Conservation (phyloP, 108 stramenopile species). For the Thalassiosira profunda region DNA sequence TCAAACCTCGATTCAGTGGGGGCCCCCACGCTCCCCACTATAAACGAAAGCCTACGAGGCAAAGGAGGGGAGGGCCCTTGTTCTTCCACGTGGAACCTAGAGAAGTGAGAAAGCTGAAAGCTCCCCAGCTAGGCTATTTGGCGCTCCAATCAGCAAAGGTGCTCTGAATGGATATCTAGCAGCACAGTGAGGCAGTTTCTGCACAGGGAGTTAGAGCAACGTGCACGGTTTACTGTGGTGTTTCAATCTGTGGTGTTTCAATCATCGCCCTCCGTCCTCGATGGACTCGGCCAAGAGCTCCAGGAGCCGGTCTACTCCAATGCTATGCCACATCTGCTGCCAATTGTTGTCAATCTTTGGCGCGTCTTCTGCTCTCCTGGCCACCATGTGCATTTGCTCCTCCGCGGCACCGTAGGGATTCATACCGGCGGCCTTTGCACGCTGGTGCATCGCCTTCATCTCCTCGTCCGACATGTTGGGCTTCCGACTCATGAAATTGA, state of each 20-base stretch:
- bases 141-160: no score
- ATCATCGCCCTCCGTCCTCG: slow-evolving; percentile 88
- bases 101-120: no score
- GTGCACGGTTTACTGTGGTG: no score
- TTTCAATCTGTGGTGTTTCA: neutral
- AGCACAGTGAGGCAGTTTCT: no score
- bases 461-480: slow-evolving; percentile 78
- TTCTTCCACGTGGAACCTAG: no score
- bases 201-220: no score
- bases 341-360: slow-evolving; percentile 80
- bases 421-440: slow-evolving; percentile 87
- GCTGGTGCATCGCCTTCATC: slow-evolving; percentile 78
- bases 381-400: slow-evolving; percentile 94
- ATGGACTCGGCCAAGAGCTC: slow-evolving; percentile 88
- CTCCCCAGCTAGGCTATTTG: no score
- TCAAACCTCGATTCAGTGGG: no score
- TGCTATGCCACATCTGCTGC: slow-evolving; percentile 88
- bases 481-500: slow-evolving; percentile 93
- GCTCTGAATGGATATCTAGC: no score
- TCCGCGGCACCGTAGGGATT: slow-evolving; percentile 87
- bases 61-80: no score
- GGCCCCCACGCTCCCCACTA: no score
- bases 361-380: slow-evolving; percentile 65
- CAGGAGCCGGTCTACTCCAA: slow-evolving; percentile 89
- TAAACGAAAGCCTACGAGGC: no score